Percentiles rank a stretch among this genome's conserved stretches.
Evolutionary conservation across 2,329 filamentous ascomycete genomes (phyloP).

Genomic region (Sporothrix dimorphospora): DNA sequence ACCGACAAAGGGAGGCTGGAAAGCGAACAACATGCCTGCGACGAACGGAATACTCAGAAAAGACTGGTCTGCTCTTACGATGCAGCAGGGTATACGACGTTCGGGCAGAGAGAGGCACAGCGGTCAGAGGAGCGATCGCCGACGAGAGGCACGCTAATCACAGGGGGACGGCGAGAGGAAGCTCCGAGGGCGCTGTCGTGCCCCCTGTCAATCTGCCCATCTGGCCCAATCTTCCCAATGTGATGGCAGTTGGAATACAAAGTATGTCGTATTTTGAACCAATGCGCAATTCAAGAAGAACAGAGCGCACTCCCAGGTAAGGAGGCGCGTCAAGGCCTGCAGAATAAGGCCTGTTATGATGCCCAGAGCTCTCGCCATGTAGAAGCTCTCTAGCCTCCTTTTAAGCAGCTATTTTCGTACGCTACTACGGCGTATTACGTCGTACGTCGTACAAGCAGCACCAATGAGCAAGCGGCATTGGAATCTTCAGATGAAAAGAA

Average conservation of each 20-base stretch:
- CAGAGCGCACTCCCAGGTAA: no score
- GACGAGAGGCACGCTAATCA: not conserved
- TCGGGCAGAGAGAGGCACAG: not conserved
- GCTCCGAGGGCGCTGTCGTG: not conserved
- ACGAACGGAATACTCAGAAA: not conserved
- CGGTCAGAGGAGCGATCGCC: slow-evolving; percentile 5
- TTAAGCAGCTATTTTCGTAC: not conserved
- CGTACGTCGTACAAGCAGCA: not conserved
- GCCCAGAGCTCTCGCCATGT: not conserved
- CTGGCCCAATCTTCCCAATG: no score
- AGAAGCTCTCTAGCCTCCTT: not conserved
- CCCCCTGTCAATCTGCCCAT: not conserved
- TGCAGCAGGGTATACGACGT: not conserved
- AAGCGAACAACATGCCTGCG: not conserved
- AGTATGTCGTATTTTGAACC: not conserved
- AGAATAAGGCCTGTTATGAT: not conserved
- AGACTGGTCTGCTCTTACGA: not conserved
- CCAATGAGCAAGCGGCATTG: not conserved
- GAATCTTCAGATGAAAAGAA: slow-evolving; percentile 3
- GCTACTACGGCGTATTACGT: not conserved
- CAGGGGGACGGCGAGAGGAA: not conserved
- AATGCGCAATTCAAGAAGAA: no score
- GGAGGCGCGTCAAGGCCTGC: no score
- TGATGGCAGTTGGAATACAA: not conserved
- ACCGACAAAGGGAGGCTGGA: not conserved